Conservation (phyloP, 2,329 filamentous ascomycete genomes). For the Colletotrichum eremochloae region DNA sequence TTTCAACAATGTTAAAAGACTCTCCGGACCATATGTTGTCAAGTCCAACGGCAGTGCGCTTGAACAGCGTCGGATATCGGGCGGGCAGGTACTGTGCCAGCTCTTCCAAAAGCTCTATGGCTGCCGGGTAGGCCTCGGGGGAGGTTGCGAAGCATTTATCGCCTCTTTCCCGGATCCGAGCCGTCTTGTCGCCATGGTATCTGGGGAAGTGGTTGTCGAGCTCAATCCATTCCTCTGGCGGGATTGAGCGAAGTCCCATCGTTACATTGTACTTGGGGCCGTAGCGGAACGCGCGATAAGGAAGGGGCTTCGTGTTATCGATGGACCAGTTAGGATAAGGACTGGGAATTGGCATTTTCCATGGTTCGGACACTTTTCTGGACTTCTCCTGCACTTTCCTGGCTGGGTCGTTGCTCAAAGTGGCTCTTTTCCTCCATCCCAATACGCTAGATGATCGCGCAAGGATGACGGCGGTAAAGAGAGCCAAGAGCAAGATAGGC, state of each 20-base stretch:
- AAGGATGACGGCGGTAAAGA: slow-evolving; percentile 19
- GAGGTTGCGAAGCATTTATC: slow-evolving; percentile 76
- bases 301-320: slow-evolving; percentile 76
- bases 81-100: slow-evolving; percentile 77
- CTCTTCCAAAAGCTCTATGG: slow-evolving; percentile 82
- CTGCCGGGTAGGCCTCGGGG: slow-evolving; percentile 78
- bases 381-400: slow-evolving; percentile 2
- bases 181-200: slow-evolving; percentile 79
- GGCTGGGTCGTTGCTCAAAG: background rate
- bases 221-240: slow-evolving; percentile 84
- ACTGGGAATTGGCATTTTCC: slow-evolving; percentile 69
- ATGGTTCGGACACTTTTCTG: slow-evolving; percentile 49
- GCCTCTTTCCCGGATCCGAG: slow-evolving; percentile 76
- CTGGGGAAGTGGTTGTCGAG: slow-evolving; percentile 83
- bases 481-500: slow-evolving; percentile 17
- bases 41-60: slow-evolving; percentile 73
- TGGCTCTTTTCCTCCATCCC: background rate
- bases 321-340: slow-evolving; percentile 80
- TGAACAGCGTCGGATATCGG: slow-evolving; percentile 80
- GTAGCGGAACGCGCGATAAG: slow-evolving; percentile 83
- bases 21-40: slow-evolving; percentile 80
- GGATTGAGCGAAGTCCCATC: slow-evolving; percentile 80
- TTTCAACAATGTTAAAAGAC: slow-evolving; percentile 74
- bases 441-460: slow-evolving; percentile 7
- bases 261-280: slow-evolving; percentile 83